Evolutionary conservation across 495 filamentous ascomycete species (phyloP).

Genomic region (Neurospora hispaniola): DNA sequence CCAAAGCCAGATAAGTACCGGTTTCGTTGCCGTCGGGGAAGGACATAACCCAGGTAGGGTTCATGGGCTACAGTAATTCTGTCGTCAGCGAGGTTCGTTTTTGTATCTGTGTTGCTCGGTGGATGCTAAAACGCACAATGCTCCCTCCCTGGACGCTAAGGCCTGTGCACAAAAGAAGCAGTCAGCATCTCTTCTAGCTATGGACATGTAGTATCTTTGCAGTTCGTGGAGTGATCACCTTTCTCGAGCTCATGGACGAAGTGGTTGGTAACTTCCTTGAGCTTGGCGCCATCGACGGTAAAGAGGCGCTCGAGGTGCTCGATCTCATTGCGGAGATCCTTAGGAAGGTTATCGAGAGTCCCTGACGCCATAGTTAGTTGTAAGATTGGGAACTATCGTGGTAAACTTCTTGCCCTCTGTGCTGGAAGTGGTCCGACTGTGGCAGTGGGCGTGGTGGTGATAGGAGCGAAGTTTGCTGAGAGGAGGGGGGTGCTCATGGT

Average conservation of each 20-base stretch:
- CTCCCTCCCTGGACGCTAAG: slow-evolving; percentile 79
- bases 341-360: slow-evolving; percentile 49
- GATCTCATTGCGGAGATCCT: slow-evolving; percentile 76
- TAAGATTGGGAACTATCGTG: background rate
- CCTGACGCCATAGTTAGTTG: slow-evolving; percentile 23
- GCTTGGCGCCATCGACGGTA: slow-evolving; percentile 62
- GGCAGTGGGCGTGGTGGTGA: slow-evolving; percentile 6
- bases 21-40: slow-evolving; percentile 84
- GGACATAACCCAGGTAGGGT: slow-evolving; percentile 95
- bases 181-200: background rate
- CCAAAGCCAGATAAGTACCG: slow-evolving; percentile 84
- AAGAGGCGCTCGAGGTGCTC: slow-evolving; percentile 78
- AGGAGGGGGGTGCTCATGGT: slow-evolving; percentile 6
- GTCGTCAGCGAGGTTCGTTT: slow-evolving; percentile 5
- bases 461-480: slow-evolving; percentile 6
- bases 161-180: slow-evolving; percentile 33
- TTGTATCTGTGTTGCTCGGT: background rate
- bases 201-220: background rate
- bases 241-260: slow-evolving; percentile 84
- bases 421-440: slow-evolving; percentile 7
- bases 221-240: slow-evolving; percentile 37
- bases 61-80: slow-evolving; percentile 67
- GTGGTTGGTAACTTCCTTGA: slow-evolving; percentile 81
- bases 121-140: slow-evolving; percentile 56
- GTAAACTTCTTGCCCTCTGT: slow-evolving; percentile 17